Evolutionary conservation across 768 basidiomycete species (phyloP), one percentile per base, ranked within the genome.

Genomic region (Rhizopogon vinicolor): DNA sequence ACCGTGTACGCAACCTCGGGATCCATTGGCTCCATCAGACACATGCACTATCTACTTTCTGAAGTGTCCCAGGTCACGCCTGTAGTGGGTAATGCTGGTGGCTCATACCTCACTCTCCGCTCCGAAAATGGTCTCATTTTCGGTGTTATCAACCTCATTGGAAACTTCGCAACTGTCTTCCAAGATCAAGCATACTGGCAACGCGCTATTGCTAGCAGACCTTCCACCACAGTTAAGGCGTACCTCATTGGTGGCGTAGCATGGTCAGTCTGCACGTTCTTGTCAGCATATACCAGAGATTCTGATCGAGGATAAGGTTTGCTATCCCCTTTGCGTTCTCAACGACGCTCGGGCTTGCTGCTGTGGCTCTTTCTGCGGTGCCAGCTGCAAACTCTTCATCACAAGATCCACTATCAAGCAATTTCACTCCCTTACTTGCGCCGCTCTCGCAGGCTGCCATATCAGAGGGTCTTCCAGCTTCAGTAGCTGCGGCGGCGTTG

Each of bases 241-340:
- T 98, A 93, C 72, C 75, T 95, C 3, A 77, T 93, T 7, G 95
- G 94, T 43, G 94, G 93, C 3, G 67, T 94, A 7, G 88, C 91
- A 1, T 97, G 95, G 94, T 84, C 56, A 40, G 74, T 68, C 42
- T 28, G 31, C 6, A n/a, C 49, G 6, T 16, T 31, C 6, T 41
- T 33, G 12, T 39, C n/a, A 12, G 13, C 5, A 33, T 44, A 29
- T 31, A 25, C 28, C 16, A 8, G 10, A 10, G 8, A 52, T 51
- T 18, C 25, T 44, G 3, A 33, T 49, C 18, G 8, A 39, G 19
- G 42, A 10, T 14, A 46, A 84, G 83, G 83, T 93, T 95, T 64
- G 83, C 89, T 1, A 92, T 94, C 56, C 92, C 92, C 0, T 91
- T 94, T 68, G 80, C 82, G 7, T 84, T 98, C 61, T 87, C 94